Evolutionary conservation across 108 stramenopile genomes (phyloP), one percentile per base, ranked within the genome.

Genomic region (Cafeteria roenbergensis): DNA sequence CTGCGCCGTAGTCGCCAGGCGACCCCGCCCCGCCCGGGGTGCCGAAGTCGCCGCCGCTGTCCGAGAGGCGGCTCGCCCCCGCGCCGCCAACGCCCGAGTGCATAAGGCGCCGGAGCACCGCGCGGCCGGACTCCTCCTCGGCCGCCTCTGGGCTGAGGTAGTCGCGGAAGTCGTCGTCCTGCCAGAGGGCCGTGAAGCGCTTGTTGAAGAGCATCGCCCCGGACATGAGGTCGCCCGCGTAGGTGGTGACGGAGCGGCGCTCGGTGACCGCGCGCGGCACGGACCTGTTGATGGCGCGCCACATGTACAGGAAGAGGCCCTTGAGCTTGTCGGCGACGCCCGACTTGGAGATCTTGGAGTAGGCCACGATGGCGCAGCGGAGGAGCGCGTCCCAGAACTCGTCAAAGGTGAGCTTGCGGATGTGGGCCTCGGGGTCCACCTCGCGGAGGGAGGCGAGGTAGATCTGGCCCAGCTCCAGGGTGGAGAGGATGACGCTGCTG

Each of bases 391-490:
- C 73, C 48, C 60, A 55, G 57, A 68, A 73, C 29, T 73, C 73
- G 33, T 53, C 51, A 34, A 69, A 73, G 38, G 30, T 27, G 28
- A 73, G 51, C 55, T 69, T 68, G n/a, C 68, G 58, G 21, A 62
- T 31, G 42, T 22, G 20, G n/a, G 30, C 36, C 24, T 57, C 50
- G 34, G 51, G 66, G 21, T 37, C 68, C 30, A 8, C 21, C 30
- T 51, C 57, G 37, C 42, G 36, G 22, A 73, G 51, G 37, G 70
- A 66, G 26, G 73, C 60, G 42, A 82, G 69, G 59, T 74, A 82
- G 34, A 80, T 68, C 31, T 82, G 78, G n/a, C 82, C 82, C 14
- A 82, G 51, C 0, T 80, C 77, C 26, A 75, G 56, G 33, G 76
- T 68, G n/a, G 82, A 76, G 20, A 75, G 69, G 33, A 75, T 24